Evolutionary conservation across 495 filamentous ascomycete genomes (phyloP), one percentile per base, ranked within the genome.

Genomic region (Sporormia fimetaria): DNA sequence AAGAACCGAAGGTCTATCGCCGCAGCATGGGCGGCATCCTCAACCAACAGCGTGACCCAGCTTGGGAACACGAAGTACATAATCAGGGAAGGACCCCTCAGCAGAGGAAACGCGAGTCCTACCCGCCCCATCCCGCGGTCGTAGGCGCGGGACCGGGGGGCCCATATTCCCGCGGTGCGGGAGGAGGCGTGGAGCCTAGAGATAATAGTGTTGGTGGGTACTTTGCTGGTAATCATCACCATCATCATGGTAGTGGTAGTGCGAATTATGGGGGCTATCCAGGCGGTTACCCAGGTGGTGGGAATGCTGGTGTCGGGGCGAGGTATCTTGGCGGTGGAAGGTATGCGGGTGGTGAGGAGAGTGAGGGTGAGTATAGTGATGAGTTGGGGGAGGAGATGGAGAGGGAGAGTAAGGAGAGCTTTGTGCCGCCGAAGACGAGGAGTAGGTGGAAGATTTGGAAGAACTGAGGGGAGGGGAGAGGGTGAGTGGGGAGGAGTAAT

Each of bases 401-500:
- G 15, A 27, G 7, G 25, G 7, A 7, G 25, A 44, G 40, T 36
- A 35, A 26, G 25, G 21, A 39, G 30, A 33, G 26, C 18, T 51
- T 51, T 36, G 40, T 28, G 16, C 20, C 25, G 29, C 34, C 34
- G 31, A 49, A 45, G 40, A 23, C 9, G 42, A 49, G 30, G 40
- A 36, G 17, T 8, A 48, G 30, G 36, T 54, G 51, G 51, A 54
- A 49, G 45, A 45, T 54, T 46, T 54, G 51, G 51, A 31, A 36
- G 45, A 44, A 40, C 21, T 15, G 9, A 33, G 26, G 35, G 33
- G 10, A 8, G 14, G 16, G 10, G 30, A 6, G 14, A 33, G 6
- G 14, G 30, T n/a, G n/a, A n/a, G n/a, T n/a, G n/a, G n/a, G n/a
- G n/a, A n/a, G n/a, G n/a, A n/a, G n/a, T n/a, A n/a, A n/a, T n/a